Base-by-base conservation (phyloP, 2,329 filamentous ascomycete species). In the Neofusicoccum laricinum region DNA sequence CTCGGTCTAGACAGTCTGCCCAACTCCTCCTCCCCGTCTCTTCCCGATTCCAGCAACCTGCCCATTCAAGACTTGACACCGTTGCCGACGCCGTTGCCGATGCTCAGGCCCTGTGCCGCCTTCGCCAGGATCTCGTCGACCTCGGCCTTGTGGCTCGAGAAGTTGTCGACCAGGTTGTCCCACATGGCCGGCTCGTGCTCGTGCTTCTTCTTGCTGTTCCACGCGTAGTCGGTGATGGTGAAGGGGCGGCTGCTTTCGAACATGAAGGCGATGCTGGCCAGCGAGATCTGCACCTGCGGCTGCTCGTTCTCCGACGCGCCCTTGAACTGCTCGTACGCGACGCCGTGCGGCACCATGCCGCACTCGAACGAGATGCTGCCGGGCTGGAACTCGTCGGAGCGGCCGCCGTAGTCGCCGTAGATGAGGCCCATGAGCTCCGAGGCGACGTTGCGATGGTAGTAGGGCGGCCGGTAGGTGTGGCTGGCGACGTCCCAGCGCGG, bases 301-400 rank as follows among this genome's bases (percentile, higher is more conserved):
- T 73, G 74, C 7, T 72, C 70, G 78, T n/a, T 84, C 81, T 49
- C 80, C 70, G 86, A 87, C 63, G 76, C 73, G 2, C 85, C 85
- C 67, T 82, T 82, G 69, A 88, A 75, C 61, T 84, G 79, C 69
- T 86, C 82, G 66, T 86, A 85, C 0, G 85, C 84, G 59, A 78
- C 78, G 25, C 86, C 86, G 73, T 89, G 89, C 0, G 87, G 88
- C 68, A 86, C 88, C 86, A 91, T 91, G 15, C 88, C 85, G 70
- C 90, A 91, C 73, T 92, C 89, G 76, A 88, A 75, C 72, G 82
- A 85, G 0, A 86, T 85, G 15, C 86, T 86, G 3, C 84, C 86
- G 36, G 86, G 86, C 67, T 82, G 81, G 72, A 89, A 89, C 0
- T 84, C 85, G 15, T 82, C 81, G 6, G 71, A 73, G 14, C 75